Evolutionary conservation across 352 stramenopile genomes (phyloP).

Genomic region (Globisporangium sylvaticum): DNA sequence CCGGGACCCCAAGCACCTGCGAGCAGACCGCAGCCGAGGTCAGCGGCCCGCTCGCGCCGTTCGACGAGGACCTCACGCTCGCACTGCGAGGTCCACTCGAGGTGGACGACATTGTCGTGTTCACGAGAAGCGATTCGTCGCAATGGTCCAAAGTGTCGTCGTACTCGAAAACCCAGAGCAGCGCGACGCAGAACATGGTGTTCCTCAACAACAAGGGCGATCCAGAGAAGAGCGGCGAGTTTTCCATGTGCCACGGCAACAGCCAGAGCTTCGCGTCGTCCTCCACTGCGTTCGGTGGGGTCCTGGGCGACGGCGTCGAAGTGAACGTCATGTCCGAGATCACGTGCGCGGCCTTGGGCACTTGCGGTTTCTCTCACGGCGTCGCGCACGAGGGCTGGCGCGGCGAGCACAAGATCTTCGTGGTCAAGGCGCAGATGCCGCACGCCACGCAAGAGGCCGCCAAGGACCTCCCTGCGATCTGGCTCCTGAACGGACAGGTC

Average conservation of each 20-base stretch:
- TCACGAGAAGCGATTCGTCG: slow-evolving; percentile 13
- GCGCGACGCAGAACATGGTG: slow-evolving; percentile 33
- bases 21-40: slow-evolving; percentile 22
- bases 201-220: slow-evolving; percentile 57
- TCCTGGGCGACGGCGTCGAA: slow-evolving; percentile 32
- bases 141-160: slow-evolving; percentile 28
- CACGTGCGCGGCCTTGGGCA: slow-evolving; percentile 16
- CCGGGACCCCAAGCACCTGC: slow-evolving; percentile 10
- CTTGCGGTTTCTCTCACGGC: slow-evolving; percentile 25
- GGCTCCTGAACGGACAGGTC: slow-evolving; percentile 44
- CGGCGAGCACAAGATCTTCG: slow-evolving; percentile 48
- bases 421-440: slow-evolving; percentile 41
- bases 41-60: slow-evolving; percentile 30
- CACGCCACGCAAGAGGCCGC: slow-evolving; percentile 1
- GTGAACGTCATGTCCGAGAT: slow-evolving; percentile 40
- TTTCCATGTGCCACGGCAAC: slow-evolving; percentile 37
- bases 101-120: slow-evolving; percentile 39
- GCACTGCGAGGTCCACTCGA: slow-evolving; percentile 36
- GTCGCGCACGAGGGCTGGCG: slow-evolving; percentile 32
- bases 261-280: slow-evolving; percentile 35
- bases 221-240: slow-evolving; percentile 26
- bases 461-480: slow-evolving; percentile 34
- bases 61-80: slow-evolving; percentile 44
- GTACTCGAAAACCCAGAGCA: slow-evolving; percentile 21
- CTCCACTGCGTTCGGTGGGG: slow-evolving; percentile 21